Percentiles rank a stretch among this genome's conserved stretches.
Evolutionary conservation across 2,329 filamentous ascomycete genomes (phyloP).

Genomic region (Monilinia aucupariae): DNA sequence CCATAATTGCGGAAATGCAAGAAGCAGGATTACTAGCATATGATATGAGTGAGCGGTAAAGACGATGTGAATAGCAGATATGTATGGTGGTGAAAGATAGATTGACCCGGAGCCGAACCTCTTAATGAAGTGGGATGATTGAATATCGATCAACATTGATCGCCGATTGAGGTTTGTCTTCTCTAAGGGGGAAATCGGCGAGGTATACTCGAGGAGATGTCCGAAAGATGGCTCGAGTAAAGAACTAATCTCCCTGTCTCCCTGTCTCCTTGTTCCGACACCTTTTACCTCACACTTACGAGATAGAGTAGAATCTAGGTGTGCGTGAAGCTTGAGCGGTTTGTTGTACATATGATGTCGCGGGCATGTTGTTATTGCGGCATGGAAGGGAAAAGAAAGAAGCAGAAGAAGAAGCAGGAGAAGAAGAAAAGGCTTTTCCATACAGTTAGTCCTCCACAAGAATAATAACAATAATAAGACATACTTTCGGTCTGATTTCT

Average conservation of each 20-base stretch:
- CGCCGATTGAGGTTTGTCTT: not conserved
- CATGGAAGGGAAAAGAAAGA: not conserved
- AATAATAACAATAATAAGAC: no score
- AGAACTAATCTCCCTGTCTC: not conserved
- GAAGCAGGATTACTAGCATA: not conserved
- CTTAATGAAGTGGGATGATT: not conserved
- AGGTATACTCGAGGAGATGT: not conserved
- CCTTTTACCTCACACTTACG: constrained; percentile 4
- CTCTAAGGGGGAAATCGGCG: not conserved
- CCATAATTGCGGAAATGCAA: not conserved
- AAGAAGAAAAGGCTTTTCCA: not conserved
- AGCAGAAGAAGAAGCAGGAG: no score
- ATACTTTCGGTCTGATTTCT: not conserved
- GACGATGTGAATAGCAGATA: not conserved
- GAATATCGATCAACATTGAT: not conserved
- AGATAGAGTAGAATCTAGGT: not conserved
- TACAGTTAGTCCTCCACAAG: constrained; percentile 4
- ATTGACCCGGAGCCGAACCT: not conserved
- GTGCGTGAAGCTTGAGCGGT: not conserved
- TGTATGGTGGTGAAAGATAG: not conserved
- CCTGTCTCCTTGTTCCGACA: not conserved
- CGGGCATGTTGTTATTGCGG: constrained; percentile 3
- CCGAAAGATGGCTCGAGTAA: not conserved
- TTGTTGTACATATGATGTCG: constrained; percentile 2
- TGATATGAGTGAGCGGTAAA: not conserved